A percentile compares a stretch with the other conserved stretches of the same genome.
Conservation (phyloP, 495 filamentous ascomycete genomes). For the Talaromyces adpressus region DNA sequence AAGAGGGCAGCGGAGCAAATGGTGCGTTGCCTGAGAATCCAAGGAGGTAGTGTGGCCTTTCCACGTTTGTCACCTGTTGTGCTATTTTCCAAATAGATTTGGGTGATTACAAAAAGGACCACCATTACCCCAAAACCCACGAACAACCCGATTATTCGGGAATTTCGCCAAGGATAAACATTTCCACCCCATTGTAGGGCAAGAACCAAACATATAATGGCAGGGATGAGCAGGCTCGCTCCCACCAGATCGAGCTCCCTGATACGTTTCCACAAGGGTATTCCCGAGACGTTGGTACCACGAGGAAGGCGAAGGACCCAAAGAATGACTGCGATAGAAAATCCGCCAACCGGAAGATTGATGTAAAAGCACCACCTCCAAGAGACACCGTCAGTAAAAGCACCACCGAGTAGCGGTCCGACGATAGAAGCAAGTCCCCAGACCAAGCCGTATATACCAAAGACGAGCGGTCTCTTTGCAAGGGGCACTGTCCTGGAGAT, state of each 20-base stretch:
- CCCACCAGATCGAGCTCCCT: constrained; percentile 10
- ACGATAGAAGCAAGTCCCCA: constrained; percentile 52
- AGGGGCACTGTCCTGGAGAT: constrained; percentile 54
- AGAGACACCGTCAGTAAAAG: constrained; percentile 36
- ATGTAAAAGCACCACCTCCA: constrained; percentile 51
- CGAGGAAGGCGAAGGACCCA: constrained; percentile 30
- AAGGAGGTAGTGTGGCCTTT: constrained; percentile 23
- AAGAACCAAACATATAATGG: constrained; percentile 13
- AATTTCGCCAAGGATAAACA: constrained; percentile 11
- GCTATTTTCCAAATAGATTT: constrained; percentile 13
- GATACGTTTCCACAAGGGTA: constrained; percentile 21
- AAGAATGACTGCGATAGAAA: constrained; percentile 46
- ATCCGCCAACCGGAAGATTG: constrained; percentile 48
- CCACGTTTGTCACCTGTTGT: neutral
- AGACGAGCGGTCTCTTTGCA: constrained; percentile 56
- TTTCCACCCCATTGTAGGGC: constrained; percentile 19
- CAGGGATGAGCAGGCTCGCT: constrained; percentile 10
- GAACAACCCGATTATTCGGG: constrained; percentile 12
- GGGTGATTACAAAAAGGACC: constrained; percentile 22
- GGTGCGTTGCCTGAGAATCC: constrained; percentile 35
- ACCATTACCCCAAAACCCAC: constrained; percentile 18
- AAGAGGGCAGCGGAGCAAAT: constrained; percentile 45
- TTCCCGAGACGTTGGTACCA: constrained; percentile 21
- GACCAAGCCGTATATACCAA: constrained; percentile 60
- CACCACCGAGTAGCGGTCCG: constrained; percentile 35